These are phyloP conservation scores for Tuber borchii DNA, from an alignment of 495 filamentous ascomycete species.

Conservation along the genomic window DNA sequence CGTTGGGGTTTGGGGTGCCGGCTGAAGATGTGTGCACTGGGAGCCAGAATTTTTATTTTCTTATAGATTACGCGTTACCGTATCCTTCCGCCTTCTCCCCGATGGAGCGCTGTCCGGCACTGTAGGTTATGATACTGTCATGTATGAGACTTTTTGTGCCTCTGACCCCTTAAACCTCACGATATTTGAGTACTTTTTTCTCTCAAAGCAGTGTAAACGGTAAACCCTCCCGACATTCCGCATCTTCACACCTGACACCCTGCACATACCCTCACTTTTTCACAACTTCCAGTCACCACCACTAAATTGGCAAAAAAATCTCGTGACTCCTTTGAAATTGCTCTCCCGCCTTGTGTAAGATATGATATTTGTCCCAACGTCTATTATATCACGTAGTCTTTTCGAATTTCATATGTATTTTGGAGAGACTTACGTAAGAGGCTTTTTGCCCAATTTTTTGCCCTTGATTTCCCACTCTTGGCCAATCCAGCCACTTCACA, in stretches of 20 bases:
- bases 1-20: not conserved
- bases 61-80: not conserved
- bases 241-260: not conserved
- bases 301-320: not conserved
- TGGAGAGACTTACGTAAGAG: not conserved
- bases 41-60: not conserved
- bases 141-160: not conserved
- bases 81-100: not conserved
- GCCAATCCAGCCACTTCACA: not conserved
- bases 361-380: not conserved
- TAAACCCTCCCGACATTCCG: not conserved
- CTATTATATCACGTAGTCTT: not conserved
- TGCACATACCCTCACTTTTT: not conserved
- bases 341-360: not conserved
- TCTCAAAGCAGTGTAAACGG: not conserved
- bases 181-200: not conserved
- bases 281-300: not conserved
- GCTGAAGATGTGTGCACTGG: not conserved
- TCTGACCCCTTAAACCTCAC: not conserved
- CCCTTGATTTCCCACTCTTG: not conserved
- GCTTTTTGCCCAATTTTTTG: not conserved
- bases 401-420: not conserved
- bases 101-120: not conserved
- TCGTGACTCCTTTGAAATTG: not conserved
- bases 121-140: not conserved